Evolutionary conservation across 495 filamentous ascomycete species (phyloP).

Genomic region (Lineolata rhizophorae): DNA sequence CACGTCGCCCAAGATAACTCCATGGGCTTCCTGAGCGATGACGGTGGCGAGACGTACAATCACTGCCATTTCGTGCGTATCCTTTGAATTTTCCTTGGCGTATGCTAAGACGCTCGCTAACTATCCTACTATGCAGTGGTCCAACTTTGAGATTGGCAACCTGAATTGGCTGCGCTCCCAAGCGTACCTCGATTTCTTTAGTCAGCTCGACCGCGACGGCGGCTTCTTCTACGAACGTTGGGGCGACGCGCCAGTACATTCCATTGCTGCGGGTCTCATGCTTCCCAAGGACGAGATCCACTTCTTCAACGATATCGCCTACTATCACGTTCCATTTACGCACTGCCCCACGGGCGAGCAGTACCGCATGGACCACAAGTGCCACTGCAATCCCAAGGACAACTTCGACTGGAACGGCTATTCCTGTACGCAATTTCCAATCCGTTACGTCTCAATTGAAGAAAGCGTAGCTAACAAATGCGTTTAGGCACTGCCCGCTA

Average conservation of each 20-base stretch:
- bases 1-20: slow-evolving; percentile 69
- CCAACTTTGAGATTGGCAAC: slow-evolving; percentile 42
- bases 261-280: slow-evolving; percentile 74
- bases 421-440: slow-evolving; percentile 45
- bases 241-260: slow-evolving; percentile 49
- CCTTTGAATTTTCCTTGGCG: not conserved
- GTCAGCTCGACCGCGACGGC: slow-evolving; percentile 31
- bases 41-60: slow-evolving; percentile 71
- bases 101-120: not conserved
- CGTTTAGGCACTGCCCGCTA: slow-evolving; percentile 50
- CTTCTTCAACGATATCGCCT: slow-evolving; percentile 97
- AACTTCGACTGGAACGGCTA: slow-evolving; percentile 99
- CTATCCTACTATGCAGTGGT: slow-evolving; percentile 17
- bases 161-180: slow-evolving; percentile 35
- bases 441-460: not conserved
- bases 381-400: slow-evolving; percentile 81
- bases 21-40: slow-evolving; percentile 79
- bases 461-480: slow-evolving; percentile 1
- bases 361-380: slow-evolving; percentile 56
- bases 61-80: slow-evolving; percentile 70
- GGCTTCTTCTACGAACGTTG: slow-evolving; percentile 42
- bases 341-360: slow-evolving; percentile 86
- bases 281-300: slow-evolving; percentile 84
- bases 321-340: slow-evolving; percentile 97
- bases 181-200: slow-evolving; percentile 33